Percentiles rank a stretch among this genome's conserved stretches.
Conservation (phyloP, 1,284 basidiomycete genomes). For the Kwoniella shivajii region DNA sequence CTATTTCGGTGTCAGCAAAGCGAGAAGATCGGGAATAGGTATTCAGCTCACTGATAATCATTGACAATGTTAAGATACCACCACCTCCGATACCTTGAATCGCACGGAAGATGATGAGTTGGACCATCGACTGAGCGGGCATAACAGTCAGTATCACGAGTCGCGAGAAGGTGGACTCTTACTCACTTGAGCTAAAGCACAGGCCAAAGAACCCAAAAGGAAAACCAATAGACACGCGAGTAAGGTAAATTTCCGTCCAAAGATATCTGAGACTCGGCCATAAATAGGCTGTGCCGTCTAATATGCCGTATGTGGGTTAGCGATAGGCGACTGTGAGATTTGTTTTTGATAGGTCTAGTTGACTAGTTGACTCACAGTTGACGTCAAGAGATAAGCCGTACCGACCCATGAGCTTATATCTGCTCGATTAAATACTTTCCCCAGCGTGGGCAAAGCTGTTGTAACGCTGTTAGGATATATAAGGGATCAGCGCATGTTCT, state of each 20-base stretch:
- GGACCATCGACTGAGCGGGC: conserved; percentile 65
- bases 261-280: conserved; percentile 74
- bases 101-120: conserved; percentile 70
- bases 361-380: conserved; percentile 26
- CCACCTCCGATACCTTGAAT: conserved; percentile 49
- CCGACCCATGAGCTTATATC: conserved; percentile 68
- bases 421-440: conserved; percentile 67
- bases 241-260: conserved; percentile 69
- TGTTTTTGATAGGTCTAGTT: background rate
- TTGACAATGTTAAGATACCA: conserved; percentile 47
- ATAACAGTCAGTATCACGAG: conserved; percentile 32
- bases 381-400: conserved; percentile 46
- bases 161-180: background rate
- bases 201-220: conserved; percentile 61
- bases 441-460: conserved; percentile 69
- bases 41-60: conserved; percentile 48
- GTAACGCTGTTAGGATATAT: conserved; percentile 68
- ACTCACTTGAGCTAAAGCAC: conserved; percentile 33
- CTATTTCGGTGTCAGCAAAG: conserved; percentile 5
- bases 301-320: conserved; percentile 49
- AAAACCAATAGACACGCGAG: conserved; percentile 64
- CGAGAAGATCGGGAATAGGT: too few relatives aligned
- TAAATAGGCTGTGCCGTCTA: conserved; percentile 68
- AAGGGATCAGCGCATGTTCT: conserved; percentile 47
- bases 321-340: background rate